These are phyloP conservation scores for Leucoagaricus sp. DNA, from an alignment of 1,284 basidiomycete species.

Conservation along the genomic window DNA sequence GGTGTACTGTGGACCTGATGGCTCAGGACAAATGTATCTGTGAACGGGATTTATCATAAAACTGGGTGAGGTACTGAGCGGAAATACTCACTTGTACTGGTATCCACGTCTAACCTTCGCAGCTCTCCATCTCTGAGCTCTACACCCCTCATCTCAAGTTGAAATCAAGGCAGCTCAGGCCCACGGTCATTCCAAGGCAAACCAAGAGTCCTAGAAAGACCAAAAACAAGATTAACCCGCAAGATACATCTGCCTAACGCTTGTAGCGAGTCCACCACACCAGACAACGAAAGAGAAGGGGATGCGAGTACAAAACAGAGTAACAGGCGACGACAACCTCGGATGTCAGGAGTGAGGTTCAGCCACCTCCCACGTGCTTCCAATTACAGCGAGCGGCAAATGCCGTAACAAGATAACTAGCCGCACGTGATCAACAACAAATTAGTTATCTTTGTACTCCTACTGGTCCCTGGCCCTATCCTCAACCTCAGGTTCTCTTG, in stretches of 20 bases:
- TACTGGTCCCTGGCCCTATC: too few relatives aligned
- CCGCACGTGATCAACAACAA: slow-evolving; percentile 1
- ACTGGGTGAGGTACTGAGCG: not conserved
- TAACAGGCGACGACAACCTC: slow-evolving; percentile 24
- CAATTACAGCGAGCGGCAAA: slow-evolving; percentile 22
- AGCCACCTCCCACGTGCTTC: slow-evolving; percentile 32
- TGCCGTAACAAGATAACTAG: slow-evolving; percentile 19
- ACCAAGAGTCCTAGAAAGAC: not conserved
- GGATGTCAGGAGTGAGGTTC: slow-evolving; percentile 31
- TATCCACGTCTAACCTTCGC: not conserved
- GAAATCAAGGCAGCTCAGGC: slow-evolving; percentile 3
- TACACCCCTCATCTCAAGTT: not conserved
- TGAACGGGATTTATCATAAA: not conserved
- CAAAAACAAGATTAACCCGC: not conserved
- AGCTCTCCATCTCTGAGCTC: not conserved
- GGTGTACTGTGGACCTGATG: not conserved
- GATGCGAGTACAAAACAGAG: slow-evolving; percentile 20
- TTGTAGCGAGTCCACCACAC: slow-evolving; percentile 14
- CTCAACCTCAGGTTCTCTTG: too few relatives aligned
- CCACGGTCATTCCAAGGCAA: not conserved
- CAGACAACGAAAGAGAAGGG: not conserved
- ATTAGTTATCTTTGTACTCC: too few relatives aligned
- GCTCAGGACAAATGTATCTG: not conserved
- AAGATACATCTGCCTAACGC: not conserved
- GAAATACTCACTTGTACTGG: not conserved